Percentiles rank a stretch among this genome's conserved stretches.
These are phyloP conservation scores for Baeospora myosura DNA, from an alignment of 1,284 basidiomycete species.

Conservation along the genomic window DNA sequence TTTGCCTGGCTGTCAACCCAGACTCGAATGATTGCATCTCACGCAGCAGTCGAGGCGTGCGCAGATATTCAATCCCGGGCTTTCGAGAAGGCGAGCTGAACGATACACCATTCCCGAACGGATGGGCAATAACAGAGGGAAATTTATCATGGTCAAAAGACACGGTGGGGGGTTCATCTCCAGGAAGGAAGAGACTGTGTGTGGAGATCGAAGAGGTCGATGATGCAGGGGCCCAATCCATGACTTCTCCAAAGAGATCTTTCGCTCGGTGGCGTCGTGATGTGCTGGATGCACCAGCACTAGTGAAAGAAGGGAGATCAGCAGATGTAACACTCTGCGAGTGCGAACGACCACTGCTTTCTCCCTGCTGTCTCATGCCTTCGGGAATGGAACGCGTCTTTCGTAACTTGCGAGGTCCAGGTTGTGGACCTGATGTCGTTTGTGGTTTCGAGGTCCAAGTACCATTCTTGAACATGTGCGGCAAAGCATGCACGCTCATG, in stretches of 20 bases:
- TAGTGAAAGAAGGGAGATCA: conserved; percentile 37
- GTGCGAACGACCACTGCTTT: conserved; percentile 45
- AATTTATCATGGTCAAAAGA: too few relatives aligned
- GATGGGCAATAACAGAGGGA: conserved; percentile 33
- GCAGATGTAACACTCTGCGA: conserved; percentile 72
- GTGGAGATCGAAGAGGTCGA: not conserved
- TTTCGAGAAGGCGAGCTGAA: conserved; percentile 53
- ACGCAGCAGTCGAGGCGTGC: conserved; percentile 46
- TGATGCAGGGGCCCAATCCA: conserved; percentile 47
- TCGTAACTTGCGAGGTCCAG: conserved; percentile 44
- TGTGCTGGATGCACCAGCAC: not conserved
- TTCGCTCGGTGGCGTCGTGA: conserved; percentile 19
- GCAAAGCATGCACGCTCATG: conserved; percentile 58
- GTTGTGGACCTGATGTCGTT: conserved; percentile 21
- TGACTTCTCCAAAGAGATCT: conserved; percentile 59
- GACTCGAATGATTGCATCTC: conserved; percentile 81
- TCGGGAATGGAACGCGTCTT: conserved; percentile 69
- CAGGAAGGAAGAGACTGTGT: conserved; percentile 6
- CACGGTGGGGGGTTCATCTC: conserved; percentile 9
- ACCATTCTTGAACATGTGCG: conserved; percentile 40
- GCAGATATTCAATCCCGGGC: conserved; percentile 26
- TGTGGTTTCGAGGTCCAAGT: conserved; percentile 17
- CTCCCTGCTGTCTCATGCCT: conserved; percentile 1
- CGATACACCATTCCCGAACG: conserved; percentile 56
- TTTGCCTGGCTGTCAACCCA: conserved; percentile 59